Base-by-base conservation (phyloP, 768 basidiomycete genomes). In the Collybiopsis luxurians region DNA sequence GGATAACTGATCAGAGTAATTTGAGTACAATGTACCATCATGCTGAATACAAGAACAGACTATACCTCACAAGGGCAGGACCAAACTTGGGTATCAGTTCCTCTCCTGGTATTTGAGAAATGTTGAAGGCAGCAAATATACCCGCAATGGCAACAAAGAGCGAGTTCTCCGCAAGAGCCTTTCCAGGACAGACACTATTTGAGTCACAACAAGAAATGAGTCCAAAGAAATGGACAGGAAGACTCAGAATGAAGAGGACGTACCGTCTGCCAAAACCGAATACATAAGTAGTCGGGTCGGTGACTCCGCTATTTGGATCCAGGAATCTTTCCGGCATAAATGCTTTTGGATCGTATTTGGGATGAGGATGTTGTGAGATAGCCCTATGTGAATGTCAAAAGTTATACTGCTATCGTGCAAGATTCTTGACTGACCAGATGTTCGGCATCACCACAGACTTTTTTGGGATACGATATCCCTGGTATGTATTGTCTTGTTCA, bases 251-350 rank as follows among this genome's bases (percentile, higher is more conserved):
- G 26, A 11, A 19, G 15, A 19, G 43, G n/a, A n/a, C 21, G 11
- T 39, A 51, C 56, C 61, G 60, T 39, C 69, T 58, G 10, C 70
- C 70, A 57, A 71, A 71, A 4, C 69, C 70, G 47, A 69, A 71
- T 1, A 67, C 66, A 46, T 63, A 55, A 7, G 13, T 17, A 9
- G 12, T 3, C 11, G 53, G 50, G 39, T 64, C 64, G 30, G 38
- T 12, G 12, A 23, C 12, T 6, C 19, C 9, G 21, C 45, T 24
- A n/a, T 38, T 19, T 21, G 15, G 34, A 23, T 28, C 61, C 49
- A 49, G 26, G 36, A 19, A 46, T 44, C 42, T 31, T n/a, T 47
- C 57, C 9, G 50, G 59, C 17, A 36, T 31, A 19, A 53, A 53
- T 6, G 15, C 42, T 31, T 23, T 11, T 28, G 60, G 36, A 45